Percentiles rank a stretch among this genome's conserved stretches.
phyloP scores from a whole-genome alignment of 164 flowering plant genomes.

The Magnolia sinica region DNA sequence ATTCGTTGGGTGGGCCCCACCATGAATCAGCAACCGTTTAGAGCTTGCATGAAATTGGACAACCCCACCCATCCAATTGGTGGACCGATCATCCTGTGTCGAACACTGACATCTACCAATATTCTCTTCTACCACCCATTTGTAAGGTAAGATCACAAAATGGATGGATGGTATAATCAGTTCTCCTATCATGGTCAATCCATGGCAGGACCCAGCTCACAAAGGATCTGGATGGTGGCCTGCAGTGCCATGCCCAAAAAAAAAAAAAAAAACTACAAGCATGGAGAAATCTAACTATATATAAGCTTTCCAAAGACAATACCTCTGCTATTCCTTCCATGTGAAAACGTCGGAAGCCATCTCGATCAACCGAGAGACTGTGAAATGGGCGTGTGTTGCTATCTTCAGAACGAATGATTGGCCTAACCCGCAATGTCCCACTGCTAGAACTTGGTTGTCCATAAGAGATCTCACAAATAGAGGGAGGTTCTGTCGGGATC shows the following conservation, averaged over 20 bases:
- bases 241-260: neutral
- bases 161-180: neutral
- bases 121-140: too few relatives aligned
- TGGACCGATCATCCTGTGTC: neutral
- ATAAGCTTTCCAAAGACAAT: neutral
- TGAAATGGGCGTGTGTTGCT: constrained; percentile 30
- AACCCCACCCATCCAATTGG: neutral
- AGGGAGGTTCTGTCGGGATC: constrained; percentile 24
- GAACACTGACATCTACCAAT: too few relatives aligned
- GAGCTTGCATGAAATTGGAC: neutral
- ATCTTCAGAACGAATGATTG: constrained; percentile 35
- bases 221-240: neutral
- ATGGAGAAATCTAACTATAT: neutral
- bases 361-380: constrained; percentile 32
- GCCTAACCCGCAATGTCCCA: constrained; percentile 30
- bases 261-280: neutral
- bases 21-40: neutral
- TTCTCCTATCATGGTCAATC: neutral
- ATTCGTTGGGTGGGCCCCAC: neutral
- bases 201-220: neutral
- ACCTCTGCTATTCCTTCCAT: constrained; percentile 87
- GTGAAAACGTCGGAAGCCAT: constrained; percentile 44
- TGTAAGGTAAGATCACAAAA: neutral
- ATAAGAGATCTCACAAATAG: constrained; percentile 20
- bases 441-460: constrained; percentile 33